phyloP scores from a whole-genome alignment of 495 filamentous ascomycete species.

The Talaromyces trachyspermus region DNA sequence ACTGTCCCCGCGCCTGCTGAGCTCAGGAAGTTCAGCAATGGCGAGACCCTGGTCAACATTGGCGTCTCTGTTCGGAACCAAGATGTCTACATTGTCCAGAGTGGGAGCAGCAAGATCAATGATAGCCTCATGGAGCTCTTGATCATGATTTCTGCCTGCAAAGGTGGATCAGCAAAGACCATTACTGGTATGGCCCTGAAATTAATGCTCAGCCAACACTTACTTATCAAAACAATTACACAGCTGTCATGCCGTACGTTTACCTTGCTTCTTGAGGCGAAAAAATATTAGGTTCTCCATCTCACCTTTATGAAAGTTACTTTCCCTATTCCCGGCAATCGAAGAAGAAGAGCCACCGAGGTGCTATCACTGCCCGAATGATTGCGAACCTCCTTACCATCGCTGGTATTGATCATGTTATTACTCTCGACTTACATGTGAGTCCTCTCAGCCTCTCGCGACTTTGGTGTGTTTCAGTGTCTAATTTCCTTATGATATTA shows the following conservation, averaged over 20 bases:
- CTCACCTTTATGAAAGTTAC: constrained; percentile 44
- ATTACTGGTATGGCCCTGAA: constrained; percentile 77
- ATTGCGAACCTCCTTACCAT: constrained; percentile 88
- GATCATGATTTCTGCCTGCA: constrained; percentile 98
- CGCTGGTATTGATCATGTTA: constrained; percentile 92
- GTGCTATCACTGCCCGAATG: constrained; percentile 95
- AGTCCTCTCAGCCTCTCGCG: constrained; percentile 24
- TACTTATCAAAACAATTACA: constrained; percentile 17
- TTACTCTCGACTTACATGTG: constrained; percentile 91
- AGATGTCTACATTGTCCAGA: constrained; percentile 98
- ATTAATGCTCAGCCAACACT: too few relatives aligned
- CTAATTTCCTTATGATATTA: too few relatives aligned
- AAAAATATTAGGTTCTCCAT: neutral
- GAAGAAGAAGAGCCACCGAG: constrained; percentile 96
- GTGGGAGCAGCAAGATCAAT: constrained; percentile 93
- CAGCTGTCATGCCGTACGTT: constrained; percentile 82
- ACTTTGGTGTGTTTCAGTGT: too few relatives aligned
- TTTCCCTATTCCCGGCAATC: constrained; percentile 98
- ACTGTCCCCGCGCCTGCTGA: constrained; percentile 56
- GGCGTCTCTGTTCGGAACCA: constrained; percentile 91
- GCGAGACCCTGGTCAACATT: constrained; percentile 94
- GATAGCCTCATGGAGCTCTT: constrained; percentile 98
- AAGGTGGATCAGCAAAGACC: constrained; percentile 92
- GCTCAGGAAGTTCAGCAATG: constrained; percentile 71
- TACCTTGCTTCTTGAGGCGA: neutral